phyloP scores from a whole-genome alignment of 306 rosid species.

The Cucumis hystrix region DNA sequence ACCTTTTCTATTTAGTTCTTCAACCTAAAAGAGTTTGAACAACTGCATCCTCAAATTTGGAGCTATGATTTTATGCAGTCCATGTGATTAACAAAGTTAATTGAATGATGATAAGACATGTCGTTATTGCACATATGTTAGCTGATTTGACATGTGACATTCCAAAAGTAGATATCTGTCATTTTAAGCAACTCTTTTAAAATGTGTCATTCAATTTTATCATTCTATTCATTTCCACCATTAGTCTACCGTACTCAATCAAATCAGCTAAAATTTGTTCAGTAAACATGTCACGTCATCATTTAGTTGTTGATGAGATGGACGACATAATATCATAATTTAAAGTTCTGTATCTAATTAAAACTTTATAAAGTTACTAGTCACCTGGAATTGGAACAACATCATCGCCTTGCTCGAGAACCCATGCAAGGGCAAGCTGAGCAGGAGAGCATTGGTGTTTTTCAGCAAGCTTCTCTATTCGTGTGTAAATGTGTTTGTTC shows the following conservation, averaged over 20 bases:
- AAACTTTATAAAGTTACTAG: neutral
- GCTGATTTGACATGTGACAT: neutral
- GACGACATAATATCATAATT: neutral
- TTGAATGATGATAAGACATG: neutral
- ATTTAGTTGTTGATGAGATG: neutral
- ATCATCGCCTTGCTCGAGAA: conserved; percentile 52
- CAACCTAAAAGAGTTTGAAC: neutral
- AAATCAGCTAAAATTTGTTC: neutral
- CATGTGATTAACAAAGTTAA: neutral
- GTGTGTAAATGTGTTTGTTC: conserved; percentile 35
- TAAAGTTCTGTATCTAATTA: neutral
- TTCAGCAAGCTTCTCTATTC: conserved; percentile 31
- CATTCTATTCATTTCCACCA: neutral
- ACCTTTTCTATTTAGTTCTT: neutral
- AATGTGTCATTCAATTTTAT: neutral
- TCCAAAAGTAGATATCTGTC: neutral
- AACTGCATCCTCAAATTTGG: neutral
- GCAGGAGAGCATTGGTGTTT: conserved; percentile 39
- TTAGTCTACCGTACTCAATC: neutral
- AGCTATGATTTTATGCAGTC: neutral
- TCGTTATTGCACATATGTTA: neutral
- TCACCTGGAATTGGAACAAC: conserved; percentile 43
- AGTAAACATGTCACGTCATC: neutral
- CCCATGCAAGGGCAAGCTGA: conserved; percentile 64
- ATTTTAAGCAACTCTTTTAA: neutral